Evolutionary conservation across 129 eudicot species (phyloP), one percentile per base, ranked within the genome.

Genomic region (Chrysanthemum lavandulifolium): DNA sequence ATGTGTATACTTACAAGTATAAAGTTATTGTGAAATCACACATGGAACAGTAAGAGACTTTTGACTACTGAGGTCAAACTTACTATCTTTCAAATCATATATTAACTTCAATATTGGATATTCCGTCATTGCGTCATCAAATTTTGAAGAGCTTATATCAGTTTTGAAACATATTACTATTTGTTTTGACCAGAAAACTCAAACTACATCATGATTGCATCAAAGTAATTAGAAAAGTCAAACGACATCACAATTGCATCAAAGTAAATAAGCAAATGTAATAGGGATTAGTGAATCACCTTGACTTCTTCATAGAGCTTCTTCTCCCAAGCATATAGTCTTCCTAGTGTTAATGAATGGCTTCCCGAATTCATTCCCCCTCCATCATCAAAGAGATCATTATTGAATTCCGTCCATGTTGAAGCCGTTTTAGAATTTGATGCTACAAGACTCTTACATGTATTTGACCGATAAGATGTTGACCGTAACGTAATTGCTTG

Each of bases 291-390:
- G 47, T 40, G 47, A 64, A 61, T 55, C 84, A 90, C 98, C 97
- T 94, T 94, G 40, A 94, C 98, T 68, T 94, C 97, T 78, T 90
- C 96, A 69, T 86, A 94, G 43, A 94, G 89, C 82, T 94, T 94
- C 81, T 94, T 94, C 73, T 94, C 98, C 98, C 98, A 94, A 69
- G 98, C 98, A 78, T 90, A 90, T 11, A 94, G 89, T 76, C 98
- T 90, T 77, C 91, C 97, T 52, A 94, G 83, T 53, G 98, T 94
- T 62, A 84, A 79, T 0, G 93, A 86, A 81, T 90, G 97, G 88
- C 98, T 94, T 67, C 98, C 98, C 3, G 98, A 85, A 69, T 80
- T 85, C 98, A 94, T 94, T 69, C 98, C 98, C 56, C 97, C 98
- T 66, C 90, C 92, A 63, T 90, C 98, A 81, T 94, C 97, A 78